phyloP scores from a whole-genome alignment of 2,329 filamentous ascomycete species.

The Penicillium occitanis region DNA sequence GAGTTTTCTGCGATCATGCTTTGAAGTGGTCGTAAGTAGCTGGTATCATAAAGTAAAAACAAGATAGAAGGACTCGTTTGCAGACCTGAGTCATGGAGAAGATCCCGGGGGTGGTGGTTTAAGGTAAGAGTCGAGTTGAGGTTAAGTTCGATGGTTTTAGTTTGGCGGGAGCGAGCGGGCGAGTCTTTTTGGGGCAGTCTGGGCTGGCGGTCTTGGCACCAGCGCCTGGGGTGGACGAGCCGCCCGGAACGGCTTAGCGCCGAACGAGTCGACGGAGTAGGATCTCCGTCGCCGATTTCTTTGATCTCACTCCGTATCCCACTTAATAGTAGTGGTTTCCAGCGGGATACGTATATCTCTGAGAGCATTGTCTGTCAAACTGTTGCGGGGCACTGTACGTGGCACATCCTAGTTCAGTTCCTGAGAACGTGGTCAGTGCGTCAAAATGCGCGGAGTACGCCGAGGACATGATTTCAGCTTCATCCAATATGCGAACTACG shows the following conservation, averaged over 20 bases:
- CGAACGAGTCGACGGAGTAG: not conserved
- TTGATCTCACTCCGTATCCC: not conserved
- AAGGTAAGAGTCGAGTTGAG: not conserved
- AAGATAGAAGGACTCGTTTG: not conserved
- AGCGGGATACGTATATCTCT: not conserved
- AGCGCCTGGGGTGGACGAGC: not conserved
- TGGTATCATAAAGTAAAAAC: not conserved
- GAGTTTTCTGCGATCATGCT: not conserved
- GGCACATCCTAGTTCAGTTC: not conserved
- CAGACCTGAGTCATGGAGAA: not conserved
- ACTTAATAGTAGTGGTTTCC: not conserved
- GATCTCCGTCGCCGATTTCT: not conserved
- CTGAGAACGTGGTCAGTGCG: not conserved
- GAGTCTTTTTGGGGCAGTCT: not conserved
- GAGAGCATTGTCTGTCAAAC: not conserved
- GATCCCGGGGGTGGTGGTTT: not conserved
- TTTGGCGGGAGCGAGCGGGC: conserved; percentile 11
- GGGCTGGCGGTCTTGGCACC: conserved; percentile 6
- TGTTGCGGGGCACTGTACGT: not conserved
- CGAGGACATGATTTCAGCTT: not conserved
- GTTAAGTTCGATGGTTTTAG: not conserved
- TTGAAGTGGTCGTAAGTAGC: not conserved
- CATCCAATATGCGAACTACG: not conserved
- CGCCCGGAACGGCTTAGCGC: not conserved
- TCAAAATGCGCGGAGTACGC: not conserved